These are phyloP conservation scores for Lonicera japonica DNA, from an alignment of 129 eudicot genomes.

Conservation along the genomic window DNA sequence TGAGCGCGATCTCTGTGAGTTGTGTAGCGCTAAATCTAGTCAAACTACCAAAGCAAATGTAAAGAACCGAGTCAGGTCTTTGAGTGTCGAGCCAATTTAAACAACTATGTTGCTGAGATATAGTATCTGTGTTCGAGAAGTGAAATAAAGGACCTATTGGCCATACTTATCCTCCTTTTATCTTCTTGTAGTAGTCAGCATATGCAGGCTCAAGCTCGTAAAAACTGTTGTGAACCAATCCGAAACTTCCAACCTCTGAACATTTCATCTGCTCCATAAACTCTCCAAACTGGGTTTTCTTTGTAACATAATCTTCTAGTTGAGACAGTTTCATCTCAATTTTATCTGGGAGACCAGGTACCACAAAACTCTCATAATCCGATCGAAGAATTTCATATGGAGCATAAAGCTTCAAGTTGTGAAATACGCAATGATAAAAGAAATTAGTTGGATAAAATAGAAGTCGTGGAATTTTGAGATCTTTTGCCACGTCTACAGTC, in stretches of 20 bases:
- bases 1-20: constrained; percentile 33
- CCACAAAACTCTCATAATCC: constrained; percentile 22
- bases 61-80: constrained; percentile 26
- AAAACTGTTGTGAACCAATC: constrained; percentile 32
- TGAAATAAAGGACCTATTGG: constrained; percentile 33
- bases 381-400: constrained; percentile 22
- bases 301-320: constrained; percentile 10
- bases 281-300: background rate
- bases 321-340: constrained; percentile 36
- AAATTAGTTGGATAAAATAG: constrained; percentile 19
- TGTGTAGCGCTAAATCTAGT: constrained; percentile 27
- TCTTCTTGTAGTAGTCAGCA: constrained; percentile 21
- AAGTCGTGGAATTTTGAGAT: constrained; percentile 38
- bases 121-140: background rate
- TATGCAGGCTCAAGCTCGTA: constrained; percentile 46
- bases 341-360: constrained; percentile 33
- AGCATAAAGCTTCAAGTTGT: constrained; percentile 17
- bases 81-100: constrained; percentile 39
- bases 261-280: constrained; percentile 1
- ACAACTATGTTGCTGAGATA: background rate
- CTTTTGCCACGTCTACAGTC: constrained; percentile 33
- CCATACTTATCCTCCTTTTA: constrained; percentile 21
- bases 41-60: constrained; percentile 43
- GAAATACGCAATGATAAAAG: constrained; percentile 19
- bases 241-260: constrained; percentile 31